Evolutionary conservation across 2,329 filamentous ascomycete species (phyloP).

Genomic region (Passalora sequoiae): DNA sequence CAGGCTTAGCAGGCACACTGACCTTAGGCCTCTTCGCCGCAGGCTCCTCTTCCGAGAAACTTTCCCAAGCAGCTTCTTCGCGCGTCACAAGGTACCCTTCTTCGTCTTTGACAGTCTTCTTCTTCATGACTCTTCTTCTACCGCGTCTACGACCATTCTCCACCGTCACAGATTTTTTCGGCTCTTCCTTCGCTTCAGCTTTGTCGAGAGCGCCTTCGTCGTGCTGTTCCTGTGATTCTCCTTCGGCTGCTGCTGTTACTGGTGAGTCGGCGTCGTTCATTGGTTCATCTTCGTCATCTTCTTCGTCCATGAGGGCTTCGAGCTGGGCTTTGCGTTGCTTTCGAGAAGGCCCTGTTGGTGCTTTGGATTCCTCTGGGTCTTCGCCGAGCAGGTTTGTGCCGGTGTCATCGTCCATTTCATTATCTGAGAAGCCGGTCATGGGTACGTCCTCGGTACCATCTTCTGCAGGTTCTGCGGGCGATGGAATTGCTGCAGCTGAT

Average conservation of each 20-base stretch:
- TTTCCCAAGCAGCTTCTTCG: constrained; percentile 82
- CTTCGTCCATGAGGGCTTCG: constrained; percentile 70
- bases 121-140: constrained; percentile 75
- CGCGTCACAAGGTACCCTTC: constrained; percentile 88
- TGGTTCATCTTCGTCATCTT: constrained; percentile 33
- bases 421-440: constrained; percentile 41
- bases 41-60: constrained; percentile 84
- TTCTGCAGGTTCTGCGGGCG: constrained; percentile 32
- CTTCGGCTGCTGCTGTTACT: constrained; percentile 20
- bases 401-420: constrained; percentile 51
- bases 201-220: constrained; percentile 56
- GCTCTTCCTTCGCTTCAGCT: constrained; percentile 29
- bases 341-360: constrained; percentile 38
- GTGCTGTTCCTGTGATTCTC: constrained; percentile 35
- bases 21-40: constrained; percentile 52
- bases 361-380: constrained; percentile 13
- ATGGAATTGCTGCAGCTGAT: constrained; percentile 34
- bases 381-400: constrained; percentile 15
- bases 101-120: constrained; percentile 79
- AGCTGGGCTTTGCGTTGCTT: constrained; percentile 63
- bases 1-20: constrained; percentile 40
- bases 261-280: constrained; percentile 23
- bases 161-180: constrained; percentile 46
- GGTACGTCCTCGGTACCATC: constrained; percentile 26
- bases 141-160: constrained; percentile 66